A percentile compares a stretch with the other conserved stretches of the same genome.
phyloP scores from a whole-genome alignment of 1,284 basidiomycete genomes.

The Leccinum subatratum region DNA sequence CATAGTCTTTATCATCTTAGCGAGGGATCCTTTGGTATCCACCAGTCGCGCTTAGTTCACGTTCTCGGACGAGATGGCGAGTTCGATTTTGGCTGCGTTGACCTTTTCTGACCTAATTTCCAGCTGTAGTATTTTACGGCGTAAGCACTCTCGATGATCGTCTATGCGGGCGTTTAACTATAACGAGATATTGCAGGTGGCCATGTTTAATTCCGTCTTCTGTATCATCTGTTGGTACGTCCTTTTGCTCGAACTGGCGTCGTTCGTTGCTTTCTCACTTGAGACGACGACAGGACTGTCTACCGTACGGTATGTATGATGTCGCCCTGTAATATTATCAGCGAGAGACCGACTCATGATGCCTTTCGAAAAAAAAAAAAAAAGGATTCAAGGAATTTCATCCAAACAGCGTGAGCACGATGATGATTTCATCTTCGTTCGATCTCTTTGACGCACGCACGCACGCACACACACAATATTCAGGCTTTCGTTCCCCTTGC shows the following conservation, averaged over 20 bases:
- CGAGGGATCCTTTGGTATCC: not conserved
- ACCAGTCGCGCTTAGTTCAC: slow-evolving; percentile 12
- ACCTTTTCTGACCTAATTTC: not conserved
- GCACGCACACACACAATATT: too few species aligned
- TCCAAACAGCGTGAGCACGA: slow-evolving; percentile 16
- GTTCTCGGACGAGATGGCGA: slow-evolving; percentile 24
- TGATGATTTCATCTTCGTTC: too few species aligned
- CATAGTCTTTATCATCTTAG: slow-evolving; percentile 8
- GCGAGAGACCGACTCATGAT: not conserved
- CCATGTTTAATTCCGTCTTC: slow-evolving; percentile 15
- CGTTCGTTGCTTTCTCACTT: not conserved
- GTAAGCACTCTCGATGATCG: slow-evolving; percentile 7
- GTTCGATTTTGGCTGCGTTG: not conserved
- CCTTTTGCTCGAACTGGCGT: not conserved
- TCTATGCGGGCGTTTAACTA: not conserved
- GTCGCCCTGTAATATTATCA: not conserved
- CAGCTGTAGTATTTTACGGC: slow-evolving; percentile 21
- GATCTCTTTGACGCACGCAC: not conserved
- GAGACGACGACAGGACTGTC: slow-evolving; percentile 8
- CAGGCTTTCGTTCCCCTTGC: slow-evolving; percentile 16
- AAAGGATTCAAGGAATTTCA: slow-evolving; percentile 21
- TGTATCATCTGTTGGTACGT: slow-evolving; percentile 23
- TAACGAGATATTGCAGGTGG: slow-evolving; percentile 11
- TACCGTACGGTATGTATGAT: slow-evolving; percentile 12
- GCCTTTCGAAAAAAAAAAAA: not conserved